Evolutionary conservation across 192 early-diverging fungal genomes (phyloP).

Genomic region (Linnemannia hyalina): DNA sequence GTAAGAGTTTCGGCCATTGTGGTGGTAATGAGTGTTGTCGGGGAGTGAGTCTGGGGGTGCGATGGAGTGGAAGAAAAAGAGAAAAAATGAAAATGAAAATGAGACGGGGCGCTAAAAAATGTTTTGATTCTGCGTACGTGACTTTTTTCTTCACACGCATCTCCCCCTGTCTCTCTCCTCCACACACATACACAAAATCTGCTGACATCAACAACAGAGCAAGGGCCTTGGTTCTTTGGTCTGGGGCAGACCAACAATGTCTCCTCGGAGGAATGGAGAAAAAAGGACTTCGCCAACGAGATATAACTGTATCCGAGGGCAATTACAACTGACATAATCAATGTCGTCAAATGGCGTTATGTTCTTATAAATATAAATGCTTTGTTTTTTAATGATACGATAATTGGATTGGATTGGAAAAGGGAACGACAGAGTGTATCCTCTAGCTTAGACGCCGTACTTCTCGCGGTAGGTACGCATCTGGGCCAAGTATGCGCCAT

Average conservation of each 20-base stretch:
- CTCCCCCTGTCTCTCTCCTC: background rate
- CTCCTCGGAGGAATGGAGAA: background rate
- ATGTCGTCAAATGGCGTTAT: background rate
- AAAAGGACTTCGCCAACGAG: background rate
- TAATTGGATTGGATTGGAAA: background rate
- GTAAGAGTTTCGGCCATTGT: constrained; percentile 64
- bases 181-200: background rate
- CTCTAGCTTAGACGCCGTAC: constrained; percentile 77
- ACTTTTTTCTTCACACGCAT: constrained; percentile 12
- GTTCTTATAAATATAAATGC: background rate
- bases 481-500: constrained; percentile 69
- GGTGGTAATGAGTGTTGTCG: constrained; percentile 1
- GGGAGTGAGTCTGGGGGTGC: background rate
- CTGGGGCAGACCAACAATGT: background rate
- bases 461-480: constrained; percentile 86
- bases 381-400: background rate
- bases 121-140: background rate
- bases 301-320: background rate
- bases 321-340: background rate
- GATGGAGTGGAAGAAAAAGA: constrained; percentile 9
- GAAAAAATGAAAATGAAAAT: constrained; percentile 6
- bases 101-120: background rate
- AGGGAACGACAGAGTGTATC: background rate
- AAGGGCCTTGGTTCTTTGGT: background rate
- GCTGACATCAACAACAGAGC: constrained; percentile 1